phyloP scores from a whole-genome alignment of 257 asterid genomes.

The Solanum clarkiae region DNA sequence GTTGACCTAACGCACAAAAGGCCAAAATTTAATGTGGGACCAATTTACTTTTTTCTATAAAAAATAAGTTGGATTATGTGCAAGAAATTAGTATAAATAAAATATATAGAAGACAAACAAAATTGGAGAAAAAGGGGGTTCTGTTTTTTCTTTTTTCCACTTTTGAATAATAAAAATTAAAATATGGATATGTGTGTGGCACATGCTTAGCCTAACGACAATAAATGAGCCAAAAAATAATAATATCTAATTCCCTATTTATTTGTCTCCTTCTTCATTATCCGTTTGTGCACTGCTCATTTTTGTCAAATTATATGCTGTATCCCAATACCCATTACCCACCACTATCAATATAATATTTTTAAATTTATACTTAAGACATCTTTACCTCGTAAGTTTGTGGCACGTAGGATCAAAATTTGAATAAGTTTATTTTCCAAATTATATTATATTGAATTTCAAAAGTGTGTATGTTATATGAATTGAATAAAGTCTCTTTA shows the following conservation, averaged over 20 bases:
- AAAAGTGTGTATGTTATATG: no score
- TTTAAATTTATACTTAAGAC: background rate
- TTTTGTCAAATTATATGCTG: background rate
- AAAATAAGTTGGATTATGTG: background rate
- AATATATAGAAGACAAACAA: background rate
- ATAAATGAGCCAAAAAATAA: constrained; percentile 22
- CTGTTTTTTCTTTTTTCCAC: background rate
- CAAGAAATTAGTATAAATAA: background rate
- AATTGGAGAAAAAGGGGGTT: background rate
- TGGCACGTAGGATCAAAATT: rapidly evolving
- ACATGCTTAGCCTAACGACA: constrained; percentile 62
- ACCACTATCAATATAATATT: background rate
- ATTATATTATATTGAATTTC: no score
- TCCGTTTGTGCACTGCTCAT: background rate
- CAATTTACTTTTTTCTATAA: background rate
- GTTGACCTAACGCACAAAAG: constrained; percentile 48
- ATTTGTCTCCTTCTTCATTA: background rate
- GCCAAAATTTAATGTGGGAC: constrained; percentile 21
- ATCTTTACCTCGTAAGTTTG: background rate
- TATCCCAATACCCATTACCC: background rate
- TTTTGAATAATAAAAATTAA: background rate
- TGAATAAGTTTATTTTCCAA: background rate
- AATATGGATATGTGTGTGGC: constrained; percentile 30
- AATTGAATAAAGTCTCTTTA: no score
- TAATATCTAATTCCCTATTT: background rate